Evolutionary conservation across 225 moss, liverwort and hornwort species (phyloP), one percentile per base, ranked within the genome.

Genomic region (Straminergon stramineum): DNA sequence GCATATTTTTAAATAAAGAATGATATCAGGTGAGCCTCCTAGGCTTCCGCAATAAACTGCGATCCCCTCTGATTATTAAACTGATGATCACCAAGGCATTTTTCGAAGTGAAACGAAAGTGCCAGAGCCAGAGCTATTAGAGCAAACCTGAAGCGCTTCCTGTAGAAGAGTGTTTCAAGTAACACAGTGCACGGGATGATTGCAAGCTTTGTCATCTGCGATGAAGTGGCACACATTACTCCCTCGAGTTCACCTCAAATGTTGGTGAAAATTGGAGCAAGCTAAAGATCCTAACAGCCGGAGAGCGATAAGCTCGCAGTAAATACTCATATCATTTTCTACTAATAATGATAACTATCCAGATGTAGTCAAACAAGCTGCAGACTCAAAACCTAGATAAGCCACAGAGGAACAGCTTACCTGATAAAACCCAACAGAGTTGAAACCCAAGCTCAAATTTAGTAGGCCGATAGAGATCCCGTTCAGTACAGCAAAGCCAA

Each of bases 341-440:
- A 39, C 9, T 65, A 62, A 53, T 39, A 82, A 53, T 34, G 66
- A 79, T 37, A 52, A 35, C 61, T 65, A 79, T 90, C 67, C 41
- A 86, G 52, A 37, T 85, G 37, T 43, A 81, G 31, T 48, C 55
- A 89, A 30, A 79, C 67, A 79, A 83, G 77, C 62, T 78, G 24
- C 74, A 87, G 62, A 70, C 79, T 74, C 79, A 79, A 87, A 87
- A 83, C 71, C 62, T 86, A 80, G 67, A 43, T 79, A 80, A 86
- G 74, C 53, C 17, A 63, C 55, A 43, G 71, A 64, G 67, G 60
- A 82, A 87, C 15, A 79, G 39, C 79, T 88, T 91, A 97, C 98
- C 95, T 99, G 98, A 93, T 99, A 99, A 89, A 99, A 99, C 67
- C 98, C 98, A 61, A 99, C 98, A 84, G 98, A 99, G 93, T 99